Percentiles rank a stretch among this genome's conserved stretches.
phyloP scores from a whole-genome alignment of 345 rosid species.

The Moricandia arvensis region DNA sequence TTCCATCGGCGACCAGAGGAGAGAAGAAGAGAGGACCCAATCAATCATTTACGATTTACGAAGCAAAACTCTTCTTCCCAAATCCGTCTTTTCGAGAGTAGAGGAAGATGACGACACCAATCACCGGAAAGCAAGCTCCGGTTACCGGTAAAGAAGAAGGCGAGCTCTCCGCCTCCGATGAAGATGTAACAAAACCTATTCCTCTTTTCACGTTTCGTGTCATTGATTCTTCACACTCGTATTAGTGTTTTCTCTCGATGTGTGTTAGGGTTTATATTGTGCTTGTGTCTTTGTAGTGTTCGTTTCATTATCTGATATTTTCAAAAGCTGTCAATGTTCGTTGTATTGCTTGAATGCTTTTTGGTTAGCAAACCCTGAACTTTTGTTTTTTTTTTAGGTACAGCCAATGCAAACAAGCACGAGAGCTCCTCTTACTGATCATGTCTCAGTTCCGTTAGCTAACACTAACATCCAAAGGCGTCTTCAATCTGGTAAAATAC shows the following conservation, averaged over 20 bases:
- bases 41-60: neutral
- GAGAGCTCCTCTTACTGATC: slow-evolving; percentile 30
- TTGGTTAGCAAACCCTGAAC: slow-evolving; percentile 3
- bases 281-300: too few relatives aligned
- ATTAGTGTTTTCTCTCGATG: too few relatives aligned
- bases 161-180: slow-evolving; percentile 74
- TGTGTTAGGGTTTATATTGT: too few relatives aligned
- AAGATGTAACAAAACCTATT: slow-evolving; percentile 34
- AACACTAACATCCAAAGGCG: slow-evolving; percentile 36
- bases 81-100: neutral
- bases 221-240: too few relatives aligned
- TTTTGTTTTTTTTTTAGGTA: slow-evolving; percentile 36
- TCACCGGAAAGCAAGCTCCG: slow-evolving; percentile 21
- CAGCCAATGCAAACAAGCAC: slow-evolving; percentile 36
- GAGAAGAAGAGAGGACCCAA: neutral
- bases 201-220: too few relatives aligned
- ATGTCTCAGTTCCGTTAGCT: slow-evolving; percentile 22
- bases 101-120: slow-evolving; percentile 26
- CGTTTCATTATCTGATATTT: too few relatives aligned
- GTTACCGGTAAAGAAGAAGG: slow-evolving; percentile 67
- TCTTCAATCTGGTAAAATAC: slow-evolving; percentile 48
- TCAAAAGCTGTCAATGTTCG: too few relatives aligned
- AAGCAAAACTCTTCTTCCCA: slow-evolving; percentile 1
- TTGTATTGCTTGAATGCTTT: neutral
- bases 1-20: slow-evolving; percentile 22